Conservation (phyloP, 2,329 filamentous ascomycete species). For the Cercospora nicotianae region DNA sequence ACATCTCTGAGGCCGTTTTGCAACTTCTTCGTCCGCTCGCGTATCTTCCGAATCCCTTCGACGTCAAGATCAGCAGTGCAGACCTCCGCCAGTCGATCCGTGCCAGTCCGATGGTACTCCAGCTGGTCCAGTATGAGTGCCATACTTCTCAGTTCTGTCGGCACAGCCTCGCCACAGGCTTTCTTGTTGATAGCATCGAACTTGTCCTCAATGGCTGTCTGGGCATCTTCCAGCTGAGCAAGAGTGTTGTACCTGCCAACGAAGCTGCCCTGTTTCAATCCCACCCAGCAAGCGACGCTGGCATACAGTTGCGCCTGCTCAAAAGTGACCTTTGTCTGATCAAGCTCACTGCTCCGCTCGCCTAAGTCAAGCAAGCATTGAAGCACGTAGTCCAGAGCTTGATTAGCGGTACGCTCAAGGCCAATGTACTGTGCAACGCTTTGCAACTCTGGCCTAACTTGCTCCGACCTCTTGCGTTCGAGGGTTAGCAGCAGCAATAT, state of each 20-base stretch:
- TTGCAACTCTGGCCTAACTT: not conserved
- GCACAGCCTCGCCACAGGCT: not conserved
- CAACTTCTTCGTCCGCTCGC: not conserved
- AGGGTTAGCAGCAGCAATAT: not conserved
- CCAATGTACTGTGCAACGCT: not conserved
- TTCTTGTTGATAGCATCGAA: conserved; percentile 3
- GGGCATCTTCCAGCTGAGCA: not conserved
- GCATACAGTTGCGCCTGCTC: not conserved
- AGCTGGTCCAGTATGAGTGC: not conserved
- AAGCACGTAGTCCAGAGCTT: not conserved
- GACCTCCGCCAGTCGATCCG: not conserved
- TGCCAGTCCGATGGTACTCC: not conserved
- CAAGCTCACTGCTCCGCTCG: not conserved
- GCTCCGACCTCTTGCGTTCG: not conserved
- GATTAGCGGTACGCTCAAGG: not conserved
- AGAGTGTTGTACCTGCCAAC: not conserved
- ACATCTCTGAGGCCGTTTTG: not conserved
- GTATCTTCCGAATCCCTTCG: not conserved
- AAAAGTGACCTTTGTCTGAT: not conserved
- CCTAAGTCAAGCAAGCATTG: not conserved
- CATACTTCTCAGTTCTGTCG: not conserved
- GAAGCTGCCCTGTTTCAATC: not conserved
- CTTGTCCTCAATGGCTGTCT: not conserved
- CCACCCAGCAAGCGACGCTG: not conserved
- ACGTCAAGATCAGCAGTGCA: not conserved